A percentile compares a stretch with the other conserved stretches of the same genome.
Conservation (phyloP, 345 rosid species). For the Stellera chamaejasme region DNA sequence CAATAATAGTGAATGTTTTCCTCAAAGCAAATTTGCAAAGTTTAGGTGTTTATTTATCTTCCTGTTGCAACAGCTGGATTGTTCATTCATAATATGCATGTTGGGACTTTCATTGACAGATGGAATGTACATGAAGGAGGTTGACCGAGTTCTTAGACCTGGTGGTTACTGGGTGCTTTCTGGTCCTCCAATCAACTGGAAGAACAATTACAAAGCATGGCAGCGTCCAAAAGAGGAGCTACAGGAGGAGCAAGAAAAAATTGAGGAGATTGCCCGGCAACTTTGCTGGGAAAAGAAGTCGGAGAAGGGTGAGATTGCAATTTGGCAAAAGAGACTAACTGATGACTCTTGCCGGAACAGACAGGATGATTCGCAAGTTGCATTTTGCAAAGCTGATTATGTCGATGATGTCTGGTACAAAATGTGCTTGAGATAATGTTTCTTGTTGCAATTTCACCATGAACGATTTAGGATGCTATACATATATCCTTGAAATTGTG, state of each 20-base stretch:
- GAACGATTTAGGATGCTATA: neutral
- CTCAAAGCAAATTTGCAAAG: neutral
- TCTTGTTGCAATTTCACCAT: neutral
- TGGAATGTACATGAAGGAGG: constrained; percentile 91
- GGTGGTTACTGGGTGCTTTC: constrained; percentile 99
- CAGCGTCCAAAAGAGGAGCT: constrained; percentile 94
- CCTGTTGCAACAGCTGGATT: neutral
- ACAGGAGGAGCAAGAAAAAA: constrained; percentile 76
- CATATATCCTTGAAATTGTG: neutral
- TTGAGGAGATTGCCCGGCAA: constrained; percentile 76
- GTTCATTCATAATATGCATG: constrained; percentile 9
- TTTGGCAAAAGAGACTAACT: constrained; percentile 84
- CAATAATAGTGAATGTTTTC: neutral
- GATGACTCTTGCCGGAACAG: constrained; percentile 47
- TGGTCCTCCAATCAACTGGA: constrained; percentile 99
- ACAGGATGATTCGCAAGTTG: constrained; percentile 58
- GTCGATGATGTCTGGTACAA: constrained; percentile 83
- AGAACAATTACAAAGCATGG: constrained; percentile 78
- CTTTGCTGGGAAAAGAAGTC: constrained; percentile 97
- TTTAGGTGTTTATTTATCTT: constrained; percentile 9
- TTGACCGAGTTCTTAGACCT: constrained; percentile 94
- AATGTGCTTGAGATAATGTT: constrained; percentile 1
- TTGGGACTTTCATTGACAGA: constrained; percentile 31
- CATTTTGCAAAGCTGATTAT: constrained; percentile 65
- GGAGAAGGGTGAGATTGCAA: constrained; percentile 86